Evolutionary conservation across 169 alveolate genomes (phyloP).

Genomic region (Eimeria necatrix): DNA sequence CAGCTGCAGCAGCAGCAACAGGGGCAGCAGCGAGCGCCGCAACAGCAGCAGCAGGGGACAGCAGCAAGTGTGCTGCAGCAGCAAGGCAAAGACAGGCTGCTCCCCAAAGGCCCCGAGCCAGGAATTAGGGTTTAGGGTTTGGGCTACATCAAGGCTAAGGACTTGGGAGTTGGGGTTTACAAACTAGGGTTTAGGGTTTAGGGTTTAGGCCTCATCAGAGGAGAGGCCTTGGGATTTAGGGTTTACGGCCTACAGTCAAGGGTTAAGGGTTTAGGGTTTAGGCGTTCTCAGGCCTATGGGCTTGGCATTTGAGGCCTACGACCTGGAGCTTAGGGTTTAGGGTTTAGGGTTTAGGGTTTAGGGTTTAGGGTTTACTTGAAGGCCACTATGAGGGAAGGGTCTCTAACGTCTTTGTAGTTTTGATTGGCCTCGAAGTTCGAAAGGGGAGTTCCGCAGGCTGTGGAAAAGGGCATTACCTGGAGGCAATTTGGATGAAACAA

Average conservation of each 20-base stretch:
- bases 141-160: not conserved
- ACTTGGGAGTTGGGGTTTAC: not conserved
- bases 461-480: slow-evolving; percentile 99
- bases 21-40: not conserved
- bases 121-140: not conserved
- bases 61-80: too few relatives aligned
- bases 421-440: slow-evolving; percentile 98
- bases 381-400: slow-evolving; percentile 97
- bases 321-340: not conserved
- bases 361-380: slow-evolving; percentile 87
- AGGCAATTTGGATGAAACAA: not conserved
- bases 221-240: not conserved
- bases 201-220: not conserved
- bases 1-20: too few relatives aligned
- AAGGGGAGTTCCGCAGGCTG: slow-evolving; percentile 97
- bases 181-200: too few relatives aligned
- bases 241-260: not conserved
- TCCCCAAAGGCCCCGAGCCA: not conserved
- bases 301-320: too few relatives aligned
- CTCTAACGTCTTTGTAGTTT: slow-evolving; percentile 97
- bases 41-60: not conserved
- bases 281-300: too few relatives aligned
- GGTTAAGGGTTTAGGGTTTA: not conserved
- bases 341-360: not conserved
- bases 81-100: not conserved